A percentile compares a stretch with the other conserved stretches of the same genome.
Conservation (phyloP, 2,329 filamentous ascomycete genomes). For the Botrytis fabae region DNA sequence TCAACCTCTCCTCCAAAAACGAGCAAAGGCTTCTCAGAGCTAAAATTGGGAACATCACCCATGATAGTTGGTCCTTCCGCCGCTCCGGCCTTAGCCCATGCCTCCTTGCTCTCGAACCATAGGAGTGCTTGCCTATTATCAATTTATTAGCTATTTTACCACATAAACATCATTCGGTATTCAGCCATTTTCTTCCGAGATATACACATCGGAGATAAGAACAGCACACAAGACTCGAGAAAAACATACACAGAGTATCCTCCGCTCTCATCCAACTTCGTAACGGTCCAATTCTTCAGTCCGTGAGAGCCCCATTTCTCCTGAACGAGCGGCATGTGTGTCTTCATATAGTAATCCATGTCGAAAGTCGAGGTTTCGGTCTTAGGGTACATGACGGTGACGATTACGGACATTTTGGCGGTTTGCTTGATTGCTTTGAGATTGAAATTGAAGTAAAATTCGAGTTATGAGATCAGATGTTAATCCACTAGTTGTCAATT, state of each 20-base stretch:
- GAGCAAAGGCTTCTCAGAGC: constrained; percentile 6
- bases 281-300: neutral
- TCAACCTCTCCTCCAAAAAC: neutral
- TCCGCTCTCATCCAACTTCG: neutral
- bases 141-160: neutral
- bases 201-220: neutral
- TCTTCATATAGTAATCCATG: constrained; percentile 15
- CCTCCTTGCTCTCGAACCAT: constrained; percentile 7
- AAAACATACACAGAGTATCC: constrained; percentile 8
- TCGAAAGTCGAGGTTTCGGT: constrained; percentile 21
- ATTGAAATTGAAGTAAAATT: no score
- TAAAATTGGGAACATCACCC: constrained; percentile 11
- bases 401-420: constrained; percentile 13
- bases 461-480: no score
- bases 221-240: neutral
- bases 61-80: neutral
- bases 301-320: constrained; percentile 15
- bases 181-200: neutral
- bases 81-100: neutral
- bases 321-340: constrained; percentile 17
- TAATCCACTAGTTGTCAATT: neutral
- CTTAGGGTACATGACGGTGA: constrained; percentile 19
- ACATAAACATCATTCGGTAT: neutral
- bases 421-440: no score
- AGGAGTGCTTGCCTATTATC: constrained; percentile 4